Evolutionary conservation across 176 grass and related monocot genomes (phyloP).

Genomic region (Triticum urartu): DNA sequence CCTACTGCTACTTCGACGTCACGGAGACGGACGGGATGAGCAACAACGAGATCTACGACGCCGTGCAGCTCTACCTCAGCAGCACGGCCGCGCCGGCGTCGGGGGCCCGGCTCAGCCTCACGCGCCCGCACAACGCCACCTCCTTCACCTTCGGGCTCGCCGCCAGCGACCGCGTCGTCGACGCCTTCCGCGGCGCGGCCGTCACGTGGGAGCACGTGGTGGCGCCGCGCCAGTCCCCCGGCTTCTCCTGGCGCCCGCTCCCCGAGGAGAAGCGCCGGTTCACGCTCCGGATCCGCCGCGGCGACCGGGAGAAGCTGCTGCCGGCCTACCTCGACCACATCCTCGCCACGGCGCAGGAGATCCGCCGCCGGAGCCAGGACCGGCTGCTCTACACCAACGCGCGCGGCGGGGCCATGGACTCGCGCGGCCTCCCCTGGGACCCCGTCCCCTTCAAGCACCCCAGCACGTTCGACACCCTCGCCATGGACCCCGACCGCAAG

Average conservation of each 20-base stretch:
- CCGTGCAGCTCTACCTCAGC: conserved; percentile 92
- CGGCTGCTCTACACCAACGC: conserved; percentile 83
- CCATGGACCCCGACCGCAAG: conserved; percentile 70
- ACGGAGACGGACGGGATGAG: conserved; percentile 88
- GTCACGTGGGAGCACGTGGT: conserved; percentile 95
- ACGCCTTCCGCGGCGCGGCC: conserved; percentile 57
- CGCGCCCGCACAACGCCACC: conserved; percentile 70
- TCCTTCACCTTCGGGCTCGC: conserved; percentile 86
- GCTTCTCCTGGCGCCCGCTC: conserved; percentile 70
- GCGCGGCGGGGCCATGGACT: conserved; percentile 63
- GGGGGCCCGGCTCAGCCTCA: conserved; percentile 62
- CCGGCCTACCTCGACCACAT: conserved; percentile 84
- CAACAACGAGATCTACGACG: conserved; percentile 91
- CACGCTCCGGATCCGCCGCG: conserved; percentile 77
- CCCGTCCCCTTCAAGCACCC: conserved; percentile 91
- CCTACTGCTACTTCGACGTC: conserved; percentile 92
- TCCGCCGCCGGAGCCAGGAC: conserved; percentile 76
- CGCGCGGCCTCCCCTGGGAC: conserved; percentile 69
- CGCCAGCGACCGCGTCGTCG: conserved; percentile 72
- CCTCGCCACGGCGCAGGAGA: conserved; percentile 52
- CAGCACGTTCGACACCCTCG: conserved; percentile 86
- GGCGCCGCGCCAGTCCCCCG: conserved; percentile 60
- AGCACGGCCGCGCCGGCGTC: conserved; percentile 50
- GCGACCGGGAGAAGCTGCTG: conserved; percentile 62
- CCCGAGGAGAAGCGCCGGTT: conserved; percentile 96